Evolutionary conservation across 2,329 filamentous ascomycete species (phyloP).

Genomic region (Dothidotthia symphoricarpi): DNA sequence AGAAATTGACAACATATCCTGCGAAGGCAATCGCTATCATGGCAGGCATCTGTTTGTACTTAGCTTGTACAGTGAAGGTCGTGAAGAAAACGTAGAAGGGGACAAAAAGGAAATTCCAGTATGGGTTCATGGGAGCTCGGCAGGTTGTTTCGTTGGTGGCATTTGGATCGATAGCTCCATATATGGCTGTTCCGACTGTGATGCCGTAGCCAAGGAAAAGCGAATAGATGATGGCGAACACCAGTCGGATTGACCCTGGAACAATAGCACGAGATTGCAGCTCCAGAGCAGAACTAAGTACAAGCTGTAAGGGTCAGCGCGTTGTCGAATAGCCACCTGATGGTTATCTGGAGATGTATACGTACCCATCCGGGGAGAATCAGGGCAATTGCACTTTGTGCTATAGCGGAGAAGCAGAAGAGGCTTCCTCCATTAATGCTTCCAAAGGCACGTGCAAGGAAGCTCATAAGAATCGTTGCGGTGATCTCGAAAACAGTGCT

Average conservation of each 20-base stretch:
- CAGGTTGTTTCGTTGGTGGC: conserved; percentile 47
- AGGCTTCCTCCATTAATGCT: conserved; percentile 44
- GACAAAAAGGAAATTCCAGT: conserved; percentile 68
- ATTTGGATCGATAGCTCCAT: conserved; percentile 47
- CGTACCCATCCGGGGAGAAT: conserved; percentile 49
- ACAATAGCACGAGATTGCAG: conserved; percentile 49
- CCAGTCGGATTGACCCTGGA: conserved; percentile 50
- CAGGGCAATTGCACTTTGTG: conserved; percentile 50
- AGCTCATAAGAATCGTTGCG: conserved; percentile 49
- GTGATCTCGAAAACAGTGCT: conserved; percentile 51
- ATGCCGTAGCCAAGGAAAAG: conserved; percentile 53
- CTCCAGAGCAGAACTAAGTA: conserved; percentile 49
- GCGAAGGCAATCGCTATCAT: conserved; percentile 72
- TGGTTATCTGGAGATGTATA: neutral
- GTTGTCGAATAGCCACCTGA: neutral
- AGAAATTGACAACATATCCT: conserved; percentile 74
- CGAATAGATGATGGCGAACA: conserved; percentile 53
- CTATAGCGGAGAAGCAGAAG: conserved; percentile 52
- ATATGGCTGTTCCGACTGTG: conserved; percentile 50
- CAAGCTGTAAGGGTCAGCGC: conserved; percentile 24
- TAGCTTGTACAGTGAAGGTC: conserved; percentile 71
- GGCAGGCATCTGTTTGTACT: conserved; percentile 72
- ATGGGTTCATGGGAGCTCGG: conserved; percentile 47
- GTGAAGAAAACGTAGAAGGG: conserved; percentile 72
- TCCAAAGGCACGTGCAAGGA: conserved; percentile 49